Percentiles rank a stretch among this genome's conserved stretches.
These are phyloP conservation scores for Rosa chinensis DNA, from an alignment of 306 rosid species.

Conservation along the genomic window DNA sequence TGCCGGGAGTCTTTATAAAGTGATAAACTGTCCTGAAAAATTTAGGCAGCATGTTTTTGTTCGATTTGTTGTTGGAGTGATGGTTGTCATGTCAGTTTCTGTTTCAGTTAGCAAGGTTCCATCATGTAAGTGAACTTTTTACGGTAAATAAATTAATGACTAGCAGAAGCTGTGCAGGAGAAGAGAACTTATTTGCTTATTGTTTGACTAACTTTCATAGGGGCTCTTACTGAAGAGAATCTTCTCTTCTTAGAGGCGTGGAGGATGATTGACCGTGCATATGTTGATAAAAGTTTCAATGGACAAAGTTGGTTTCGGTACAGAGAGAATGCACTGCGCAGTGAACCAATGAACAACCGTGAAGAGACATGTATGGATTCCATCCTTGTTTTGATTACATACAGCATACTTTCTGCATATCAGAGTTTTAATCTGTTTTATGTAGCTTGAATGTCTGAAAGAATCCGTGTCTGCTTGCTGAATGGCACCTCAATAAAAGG, in stretches of 20 bases:
- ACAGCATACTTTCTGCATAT: background rate
- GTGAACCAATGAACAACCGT: conserved; percentile 85
- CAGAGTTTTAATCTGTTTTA: background rate
- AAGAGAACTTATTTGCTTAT: conserved; percentile 4
- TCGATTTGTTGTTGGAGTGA: conserved; percentile 54
- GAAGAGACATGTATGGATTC: conserved; percentile 78
- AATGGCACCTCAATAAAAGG: background rate
- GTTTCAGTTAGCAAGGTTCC: conserved; percentile 45
- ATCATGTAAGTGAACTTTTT: conserved; percentile 53
- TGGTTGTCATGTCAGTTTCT: conserved; percentile 76
- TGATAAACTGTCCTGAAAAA: conserved; percentile 37
- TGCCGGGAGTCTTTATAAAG: conserved; percentile 29
- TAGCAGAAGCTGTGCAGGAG: background rate
- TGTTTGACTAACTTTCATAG: conserved; percentile 28
- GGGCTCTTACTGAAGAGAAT: conserved; percentile 83
- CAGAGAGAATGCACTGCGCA: conserved; percentile 86
- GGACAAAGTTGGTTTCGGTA: conserved; percentile 98
- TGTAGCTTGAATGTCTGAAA: background rate
- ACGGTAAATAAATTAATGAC: background rate
- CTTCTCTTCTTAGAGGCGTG: conserved; percentile 94
- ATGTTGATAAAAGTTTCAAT: conserved; percentile 83
- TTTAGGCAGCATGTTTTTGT: conserved; percentile 41
- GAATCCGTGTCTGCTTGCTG: too few species aligned
- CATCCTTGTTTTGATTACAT: conserved; percentile 13
- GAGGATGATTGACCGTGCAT: conserved; percentile 92